Evolutionary conservation across 73 alveolate genomes (phyloP).

Genomic region (Blepharisma stoltei): DNA sequence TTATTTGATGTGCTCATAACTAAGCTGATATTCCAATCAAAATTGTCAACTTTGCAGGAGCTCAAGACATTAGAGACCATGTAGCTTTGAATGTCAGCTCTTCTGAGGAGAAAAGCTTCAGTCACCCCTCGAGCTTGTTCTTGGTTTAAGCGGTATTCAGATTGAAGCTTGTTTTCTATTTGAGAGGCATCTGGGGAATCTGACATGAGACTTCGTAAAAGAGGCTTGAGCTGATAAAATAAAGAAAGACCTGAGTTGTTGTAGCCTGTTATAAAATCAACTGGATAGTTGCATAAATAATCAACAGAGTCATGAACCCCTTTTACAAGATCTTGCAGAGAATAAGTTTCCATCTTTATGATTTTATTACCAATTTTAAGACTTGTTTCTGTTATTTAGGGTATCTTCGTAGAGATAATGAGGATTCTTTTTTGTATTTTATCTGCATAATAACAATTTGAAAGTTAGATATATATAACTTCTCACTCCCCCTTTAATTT

Average conservation of each 20-base stretch:
- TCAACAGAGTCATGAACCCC: conserved; percentile 20
- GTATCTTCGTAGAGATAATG: too few relatives aligned
- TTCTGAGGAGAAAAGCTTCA: not conserved
- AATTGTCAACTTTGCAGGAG: not conserved
- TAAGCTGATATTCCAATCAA: conserved; percentile 17
- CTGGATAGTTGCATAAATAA: conserved; percentile 2
- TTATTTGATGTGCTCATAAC: conserved; percentile 16
- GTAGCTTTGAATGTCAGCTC: not conserved
- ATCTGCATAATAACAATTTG: too few relatives aligned
- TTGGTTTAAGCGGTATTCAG: not conserved
- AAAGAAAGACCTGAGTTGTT: not conserved
- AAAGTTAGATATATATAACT: too few relatives aligned
- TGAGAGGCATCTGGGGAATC: not conserved
- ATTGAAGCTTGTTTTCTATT: not conserved
- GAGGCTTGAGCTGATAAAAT: not conserved
- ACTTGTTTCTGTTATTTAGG: too few relatives aligned
- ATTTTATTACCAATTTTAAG: not conserved
- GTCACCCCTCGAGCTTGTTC: not conserved
- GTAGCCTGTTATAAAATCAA: conserved; percentile 8
- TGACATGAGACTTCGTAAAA: not conserved
- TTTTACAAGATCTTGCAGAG: not conserved
- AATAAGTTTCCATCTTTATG: conserved; percentile 11
- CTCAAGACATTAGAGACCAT: not conserved
- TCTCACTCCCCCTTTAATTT: too few relatives aligned
- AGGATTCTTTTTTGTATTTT: too few relatives aligned